Conservation (phyloP, 163 green algal genomes). For the Chlamydomonas reinhardtii region DNA sequence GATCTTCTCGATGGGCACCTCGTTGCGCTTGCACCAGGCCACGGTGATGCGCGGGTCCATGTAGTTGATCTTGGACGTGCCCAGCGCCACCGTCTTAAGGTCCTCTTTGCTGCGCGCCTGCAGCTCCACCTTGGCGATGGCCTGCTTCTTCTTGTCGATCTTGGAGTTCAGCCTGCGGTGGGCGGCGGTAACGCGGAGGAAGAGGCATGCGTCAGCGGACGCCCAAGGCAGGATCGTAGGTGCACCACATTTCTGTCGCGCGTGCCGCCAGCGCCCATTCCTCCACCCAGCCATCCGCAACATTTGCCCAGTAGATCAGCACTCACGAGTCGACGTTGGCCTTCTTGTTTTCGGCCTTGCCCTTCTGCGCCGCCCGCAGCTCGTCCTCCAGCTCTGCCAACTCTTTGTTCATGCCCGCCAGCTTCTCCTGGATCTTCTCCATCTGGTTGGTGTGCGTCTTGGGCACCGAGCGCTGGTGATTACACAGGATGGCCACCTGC, state of each 20-base stretch:
- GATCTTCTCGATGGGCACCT: conserved; percentile 95
- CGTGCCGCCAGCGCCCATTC: no score
- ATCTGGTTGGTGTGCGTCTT: conserved; percentile 92
- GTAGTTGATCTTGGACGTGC: conserved; percentile 99
- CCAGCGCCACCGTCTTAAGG: conserved; percentile 98
- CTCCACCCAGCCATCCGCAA: no score
- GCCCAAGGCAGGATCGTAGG: background rate
- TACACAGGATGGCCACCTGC: conserved; percentile 97
- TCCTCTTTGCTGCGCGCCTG: conserved; percentile 89
- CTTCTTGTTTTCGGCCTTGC: conserved; percentile 65
- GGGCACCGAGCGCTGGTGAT: conserved; percentile 94
- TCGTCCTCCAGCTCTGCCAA: conserved; percentile 71
- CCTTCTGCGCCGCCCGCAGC: conserved; percentile 61
- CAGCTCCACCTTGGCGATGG: conserved; percentile 82
- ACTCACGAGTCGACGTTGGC: conserved; percentile 57
- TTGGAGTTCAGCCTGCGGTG: conserved; percentile 52
- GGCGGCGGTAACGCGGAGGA: background rate
- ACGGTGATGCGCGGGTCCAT: conserved; percentile 94
- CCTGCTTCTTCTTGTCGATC: conserved; percentile 73
- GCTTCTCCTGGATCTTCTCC: conserved; percentile 90
- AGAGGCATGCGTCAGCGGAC: background rate
- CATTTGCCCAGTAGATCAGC: no score
- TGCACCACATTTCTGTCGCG: no score
- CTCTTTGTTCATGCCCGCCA: conserved; percentile 63
- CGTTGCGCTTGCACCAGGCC: conserved; percentile 92